These are phyloP conservation scores for Umbelopsis sp. DNA, from an alignment of 192 early-diverging fungal species.

Conservation along the genomic window DNA sequence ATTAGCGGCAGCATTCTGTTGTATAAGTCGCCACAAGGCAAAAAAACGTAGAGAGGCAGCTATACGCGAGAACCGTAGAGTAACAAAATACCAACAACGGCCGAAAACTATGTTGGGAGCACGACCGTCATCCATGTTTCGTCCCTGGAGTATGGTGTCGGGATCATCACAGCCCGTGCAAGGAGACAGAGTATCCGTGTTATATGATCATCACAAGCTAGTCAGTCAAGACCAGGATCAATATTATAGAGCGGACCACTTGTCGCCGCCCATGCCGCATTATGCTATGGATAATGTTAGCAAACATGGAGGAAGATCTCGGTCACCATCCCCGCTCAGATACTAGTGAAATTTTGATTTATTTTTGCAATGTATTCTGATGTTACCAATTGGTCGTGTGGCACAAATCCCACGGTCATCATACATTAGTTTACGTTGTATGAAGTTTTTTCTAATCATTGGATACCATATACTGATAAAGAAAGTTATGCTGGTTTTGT, in stretches of 20 bases:
- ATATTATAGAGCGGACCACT: not conserved
- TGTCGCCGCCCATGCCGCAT: constrained; percentile 6
- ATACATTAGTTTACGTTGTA: too few relatives aligned
- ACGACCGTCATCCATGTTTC: constrained; percentile 22
- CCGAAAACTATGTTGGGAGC: constrained; percentile 16
- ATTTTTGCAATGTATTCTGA: not conserved
- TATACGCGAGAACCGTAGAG: not conserved
- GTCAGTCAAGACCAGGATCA: constrained; percentile 5
- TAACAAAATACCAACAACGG: constrained; percentile 12
- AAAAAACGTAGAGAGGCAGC: constrained; percentile 9
- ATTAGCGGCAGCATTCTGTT: not conserved
- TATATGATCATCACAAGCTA: constrained; percentile 5
- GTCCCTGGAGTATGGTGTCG: constrained; percentile 19
- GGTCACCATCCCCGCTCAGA: constrained; percentile 19
- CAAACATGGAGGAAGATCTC: not conserved
- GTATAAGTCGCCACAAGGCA: constrained; percentile 10
- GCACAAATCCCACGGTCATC: constrained; percentile 9
- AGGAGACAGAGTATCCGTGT: constrained; percentile 12
- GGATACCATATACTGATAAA: too few relatives aligned
- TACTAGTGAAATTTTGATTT: not conserved
- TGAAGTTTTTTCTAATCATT: too few relatives aligned
- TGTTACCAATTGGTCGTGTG: too few relatives aligned
- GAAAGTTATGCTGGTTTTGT: too few relatives aligned
- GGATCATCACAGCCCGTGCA: constrained; percentile 2
- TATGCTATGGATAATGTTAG: constrained; percentile 5